These are phyloP conservation scores for Phalaenopsis hybrid DNA, from an alignment of 116 monocot genomes.

Conservation along the genomic window DNA sequence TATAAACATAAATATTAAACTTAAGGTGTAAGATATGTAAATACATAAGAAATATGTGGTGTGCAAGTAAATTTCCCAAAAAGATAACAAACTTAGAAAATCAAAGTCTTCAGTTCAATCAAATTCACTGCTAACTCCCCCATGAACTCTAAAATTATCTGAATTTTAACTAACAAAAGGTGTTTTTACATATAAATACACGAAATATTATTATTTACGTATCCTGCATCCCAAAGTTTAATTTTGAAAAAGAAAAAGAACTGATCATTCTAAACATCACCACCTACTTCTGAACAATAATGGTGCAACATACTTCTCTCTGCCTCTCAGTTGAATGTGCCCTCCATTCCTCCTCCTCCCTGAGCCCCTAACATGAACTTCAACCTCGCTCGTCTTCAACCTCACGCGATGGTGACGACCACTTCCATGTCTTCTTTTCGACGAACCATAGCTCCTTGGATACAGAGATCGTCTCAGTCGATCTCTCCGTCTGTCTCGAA, in stretches of 20 bases:
- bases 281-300: neutral
- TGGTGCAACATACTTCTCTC: neutral
- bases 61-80: too few species aligned
- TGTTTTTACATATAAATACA: too few species aligned
- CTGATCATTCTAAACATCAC: neutral
- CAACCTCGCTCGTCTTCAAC: conserved; percentile 48
- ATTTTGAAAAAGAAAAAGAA: neutral
- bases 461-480: conserved; percentile 41
- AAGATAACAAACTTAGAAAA: too few species aligned
- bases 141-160: neutral
- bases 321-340: neutral
- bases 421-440: conserved; percentile 23
- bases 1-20: too few species aligned
- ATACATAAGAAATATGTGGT: too few species aligned
- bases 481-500: conserved; percentile 44
- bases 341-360: conserved; percentile 10
- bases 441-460: conserved; percentile 19
- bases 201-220: too few species aligned
- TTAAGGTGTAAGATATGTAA: too few species aligned
- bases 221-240: too few species aligned
- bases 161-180: neutral
- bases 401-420: conserved; percentile 32
- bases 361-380: conserved; percentile 34
- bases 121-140: too few species aligned
- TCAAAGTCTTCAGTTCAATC: too few species aligned